Conservation (phyloP, 2,329 filamentous ascomycete genomes). For the Diaporthe capsici region DNA sequence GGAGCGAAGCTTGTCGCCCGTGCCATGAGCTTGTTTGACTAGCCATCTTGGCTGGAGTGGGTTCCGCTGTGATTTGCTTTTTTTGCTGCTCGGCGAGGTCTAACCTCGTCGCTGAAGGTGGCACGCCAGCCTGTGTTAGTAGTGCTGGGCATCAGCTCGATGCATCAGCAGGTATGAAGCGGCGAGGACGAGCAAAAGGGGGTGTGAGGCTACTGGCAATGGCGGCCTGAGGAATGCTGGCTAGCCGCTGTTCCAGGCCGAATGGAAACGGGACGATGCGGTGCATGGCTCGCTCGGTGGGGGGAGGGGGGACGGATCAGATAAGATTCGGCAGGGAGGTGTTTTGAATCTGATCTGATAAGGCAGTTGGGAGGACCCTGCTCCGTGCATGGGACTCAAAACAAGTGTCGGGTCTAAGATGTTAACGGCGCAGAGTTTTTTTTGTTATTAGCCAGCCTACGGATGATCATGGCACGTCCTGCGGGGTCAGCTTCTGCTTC, state of each 20-base stretch:
- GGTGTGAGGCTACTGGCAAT: neutral
- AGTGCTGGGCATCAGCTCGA: neutral
- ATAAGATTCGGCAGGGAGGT: constrained; percentile 27
- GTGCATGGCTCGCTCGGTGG: neutral
- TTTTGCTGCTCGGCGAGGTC: neutral
- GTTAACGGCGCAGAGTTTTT: constrained; percentile 5
- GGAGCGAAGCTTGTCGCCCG: constrained; percentile 19
- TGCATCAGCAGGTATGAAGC: neutral
- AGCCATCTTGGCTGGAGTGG: constrained; percentile 1
- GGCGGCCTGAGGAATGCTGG: neutral
- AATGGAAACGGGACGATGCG: neutral
- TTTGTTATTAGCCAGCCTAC: neutral
- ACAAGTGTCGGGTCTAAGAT: neutral
- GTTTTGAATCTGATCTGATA: constrained; percentile 27
- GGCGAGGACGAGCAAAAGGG: neutral
- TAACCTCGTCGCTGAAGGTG: neutral
- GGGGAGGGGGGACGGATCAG: constrained; percentile 9
- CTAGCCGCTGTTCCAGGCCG: neutral
- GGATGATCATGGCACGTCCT: neutral
- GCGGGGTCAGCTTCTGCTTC: neutral
- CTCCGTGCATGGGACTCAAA: neutral
- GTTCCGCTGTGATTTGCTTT: neutral
- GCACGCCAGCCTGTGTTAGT: neutral
- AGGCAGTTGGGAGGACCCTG: constrained; percentile 12
- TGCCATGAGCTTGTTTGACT: constrained; percentile 29